Percentiles rank a stretch among this genome's conserved stretches.
Conservation (phyloP, 2,329 filamentous ascomycete species). For the Sporothrix sp. region DNA sequence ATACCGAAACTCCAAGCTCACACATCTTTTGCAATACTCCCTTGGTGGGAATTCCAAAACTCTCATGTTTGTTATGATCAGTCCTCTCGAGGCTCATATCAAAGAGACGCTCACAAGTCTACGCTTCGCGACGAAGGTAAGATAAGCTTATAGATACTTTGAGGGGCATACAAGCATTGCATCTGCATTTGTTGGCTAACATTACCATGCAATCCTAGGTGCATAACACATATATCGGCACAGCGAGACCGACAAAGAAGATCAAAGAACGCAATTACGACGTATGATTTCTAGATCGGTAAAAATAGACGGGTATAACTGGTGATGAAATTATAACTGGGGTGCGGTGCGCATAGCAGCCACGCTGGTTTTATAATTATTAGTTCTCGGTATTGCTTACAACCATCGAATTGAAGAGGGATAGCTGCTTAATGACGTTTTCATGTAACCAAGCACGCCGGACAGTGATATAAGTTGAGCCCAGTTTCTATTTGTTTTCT, state of each 20-base stretch:
- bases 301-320: no score
- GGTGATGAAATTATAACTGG: no score
- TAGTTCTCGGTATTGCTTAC: no score
- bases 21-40: conserved; percentile 88
- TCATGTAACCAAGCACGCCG: no score
- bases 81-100: conserved; percentile 79
- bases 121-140: conserved; percentile 88
- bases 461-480: no score
- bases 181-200: conserved; percentile 13
- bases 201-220: conserved; percentile 36
- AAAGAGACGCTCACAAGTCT: conserved; percentile 90
- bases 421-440: no score
- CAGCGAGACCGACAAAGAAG: conserved; percentile 67
- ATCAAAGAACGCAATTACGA: conserved; percentile 23
- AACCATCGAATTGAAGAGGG: no score
- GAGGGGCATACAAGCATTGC: not conserved
- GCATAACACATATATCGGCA: conserved; percentile 86
- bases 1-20: conserved; percentile 94
- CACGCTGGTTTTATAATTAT: no score
- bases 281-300: no score
- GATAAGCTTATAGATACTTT: not conserved
- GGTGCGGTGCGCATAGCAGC: no score
- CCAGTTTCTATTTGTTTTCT: no score
- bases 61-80: conserved; percentile 99
- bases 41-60: conserved; percentile 94